Evolutionary conservation across 2,329 filamentous ascomycete genomes (phyloP).

Genomic region (Bipolaris sorokiniana): DNA sequence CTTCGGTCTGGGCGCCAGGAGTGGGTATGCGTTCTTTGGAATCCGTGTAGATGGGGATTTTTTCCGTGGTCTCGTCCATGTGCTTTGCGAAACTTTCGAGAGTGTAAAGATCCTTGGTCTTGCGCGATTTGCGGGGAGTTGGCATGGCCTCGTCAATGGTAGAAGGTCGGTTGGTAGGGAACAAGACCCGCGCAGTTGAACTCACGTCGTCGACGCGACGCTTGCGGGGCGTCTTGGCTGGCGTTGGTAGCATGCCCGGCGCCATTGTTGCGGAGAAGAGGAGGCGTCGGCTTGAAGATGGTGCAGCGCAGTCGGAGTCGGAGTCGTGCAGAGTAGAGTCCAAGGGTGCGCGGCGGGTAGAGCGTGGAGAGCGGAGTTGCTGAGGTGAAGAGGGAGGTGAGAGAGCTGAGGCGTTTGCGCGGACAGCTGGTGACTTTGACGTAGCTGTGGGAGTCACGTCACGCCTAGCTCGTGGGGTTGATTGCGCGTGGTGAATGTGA

Average conservation of each 20-base stretch:
- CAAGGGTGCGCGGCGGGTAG: slow-evolving; percentile 37
- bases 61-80: slow-evolving; percentile 61
- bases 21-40: slow-evolving; percentile 76
- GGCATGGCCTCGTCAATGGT: slow-evolving; percentile 64
- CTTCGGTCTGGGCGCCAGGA: slow-evolving; percentile 63
- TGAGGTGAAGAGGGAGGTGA: slow-evolving; percentile 53
- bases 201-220: slow-evolving; percentile 53
- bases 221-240: slow-evolving; percentile 77
- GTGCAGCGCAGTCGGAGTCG: slow-evolving; percentile 38
- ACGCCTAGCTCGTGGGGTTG: slow-evolving; percentile 34
- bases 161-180: slow-evolving; percentile 69
- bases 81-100: slow-evolving; percentile 53
- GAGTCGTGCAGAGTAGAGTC: slow-evolving; percentile 33
- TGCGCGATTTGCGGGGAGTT: slow-evolving; percentile 64
- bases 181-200: slow-evolving; percentile 60
- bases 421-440: slow-evolving; percentile 26
- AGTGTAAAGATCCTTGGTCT: slow-evolving; percentile 57
- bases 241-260: slow-evolving; percentile 72
- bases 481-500: slow-evolving; percentile 37
- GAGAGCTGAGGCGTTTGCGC: slow-evolving; percentile 57
- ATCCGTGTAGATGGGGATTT: slow-evolving; percentile 77
- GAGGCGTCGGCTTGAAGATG: slow-evolving; percentile 35
- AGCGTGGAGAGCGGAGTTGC: slow-evolving; percentile 38
- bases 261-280: slow-evolving; percentile 32
- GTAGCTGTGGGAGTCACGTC: slow-evolving; percentile 41